Percentiles rank a stretch among this genome's conserved stretches.
Conservation (phyloP, 2,329 filamentous ascomycete genomes). For the Verticillium klebahnii region DNA sequence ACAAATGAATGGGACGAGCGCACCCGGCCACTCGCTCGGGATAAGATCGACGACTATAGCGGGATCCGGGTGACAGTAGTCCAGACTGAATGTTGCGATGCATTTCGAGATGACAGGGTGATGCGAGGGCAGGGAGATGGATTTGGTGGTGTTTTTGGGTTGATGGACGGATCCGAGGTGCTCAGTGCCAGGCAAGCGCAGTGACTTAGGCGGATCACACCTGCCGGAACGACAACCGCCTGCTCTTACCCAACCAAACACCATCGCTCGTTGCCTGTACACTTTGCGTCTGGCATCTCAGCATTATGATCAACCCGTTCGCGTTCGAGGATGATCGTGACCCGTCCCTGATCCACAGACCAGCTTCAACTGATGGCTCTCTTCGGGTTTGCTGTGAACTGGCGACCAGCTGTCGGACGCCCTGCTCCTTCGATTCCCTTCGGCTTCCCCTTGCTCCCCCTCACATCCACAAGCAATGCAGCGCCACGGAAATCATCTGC, state of each 20-base stretch:
- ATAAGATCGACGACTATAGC: not conserved
- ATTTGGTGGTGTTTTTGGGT: no score
- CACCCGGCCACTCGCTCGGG: not conserved
- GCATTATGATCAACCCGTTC: not conserved
- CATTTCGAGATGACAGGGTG: not conserved
- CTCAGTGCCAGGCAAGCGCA: not conserved
- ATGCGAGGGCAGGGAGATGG: not conserved
- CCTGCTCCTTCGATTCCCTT: not conserved
- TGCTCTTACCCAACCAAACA: no score
- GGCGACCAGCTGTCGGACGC: not conserved
- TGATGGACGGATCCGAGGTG: not conserved
- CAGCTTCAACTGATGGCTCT: not conserved
- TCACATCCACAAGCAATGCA: not conserved
- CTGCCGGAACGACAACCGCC: no score
- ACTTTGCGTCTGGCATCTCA: no score
- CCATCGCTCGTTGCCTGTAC: no score
- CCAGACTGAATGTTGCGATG: not conserved
- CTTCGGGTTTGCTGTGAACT: no score
- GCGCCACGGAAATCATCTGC: not conserved
- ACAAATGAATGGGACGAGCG: not conserved
- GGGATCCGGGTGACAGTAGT: not conserved
- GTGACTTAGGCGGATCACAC: no score
- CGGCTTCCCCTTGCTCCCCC: not conserved
- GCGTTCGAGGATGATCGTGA: not conserved
- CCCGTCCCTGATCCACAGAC: not conserved